Conservation (phyloP, 306 rosid species). For the Lupinus albus region DNA sequence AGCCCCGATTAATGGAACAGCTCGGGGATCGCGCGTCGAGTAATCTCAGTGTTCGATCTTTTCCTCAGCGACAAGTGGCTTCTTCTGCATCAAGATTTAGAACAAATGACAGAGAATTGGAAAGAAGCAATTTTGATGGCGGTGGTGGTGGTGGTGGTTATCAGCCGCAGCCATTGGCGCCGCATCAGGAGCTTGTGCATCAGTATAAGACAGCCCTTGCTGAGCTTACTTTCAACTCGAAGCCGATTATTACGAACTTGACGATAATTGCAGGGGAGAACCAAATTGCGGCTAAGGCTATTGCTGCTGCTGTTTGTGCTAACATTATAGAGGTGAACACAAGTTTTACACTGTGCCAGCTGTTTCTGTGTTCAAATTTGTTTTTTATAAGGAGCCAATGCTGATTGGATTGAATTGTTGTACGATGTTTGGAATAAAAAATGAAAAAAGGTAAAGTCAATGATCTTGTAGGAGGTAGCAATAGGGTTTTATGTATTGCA, state of each 20-base stretch:
- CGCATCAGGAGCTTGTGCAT: conserved; percentile 70
- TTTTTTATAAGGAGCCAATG: conserved; percentile 38
- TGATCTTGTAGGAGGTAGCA: conserved; percentile 11
- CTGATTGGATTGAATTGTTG: conserved; percentile 57
- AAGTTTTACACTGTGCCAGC: conserved; percentile 58
- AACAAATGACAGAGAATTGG: conserved; percentile 56
- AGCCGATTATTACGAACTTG: conserved; percentile 85
- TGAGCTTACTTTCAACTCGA: conserved; percentile 89
- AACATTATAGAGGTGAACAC: conserved; percentile 91
- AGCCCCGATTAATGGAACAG: conserved; percentile 64
- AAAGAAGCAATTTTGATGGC: conserved; percentile 52
- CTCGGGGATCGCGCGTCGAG: conserved; percentile 45
- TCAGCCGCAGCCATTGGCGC: conserved; percentile 65
- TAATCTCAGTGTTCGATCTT: conserved; percentile 54
- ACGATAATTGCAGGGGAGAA: conserved; percentile 91
- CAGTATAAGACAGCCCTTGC: conserved; percentile 78
- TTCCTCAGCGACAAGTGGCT: conserved; percentile 55
- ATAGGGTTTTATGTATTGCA: conserved; percentile 31
- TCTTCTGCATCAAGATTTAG: conserved; percentile 52
- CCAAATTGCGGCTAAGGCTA: conserved; percentile 62
- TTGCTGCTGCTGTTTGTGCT: conserved; percentile 65
- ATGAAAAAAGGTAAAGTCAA: not conserved
- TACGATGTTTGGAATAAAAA: conserved; percentile 38
- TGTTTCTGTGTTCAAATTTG: conserved; percentile 39
- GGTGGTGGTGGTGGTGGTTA: conserved; percentile 60